phyloP scores from a whole-genome alignment of 768 basidiomycete genomes.

The Sporobolomyces roseus region DNA sequence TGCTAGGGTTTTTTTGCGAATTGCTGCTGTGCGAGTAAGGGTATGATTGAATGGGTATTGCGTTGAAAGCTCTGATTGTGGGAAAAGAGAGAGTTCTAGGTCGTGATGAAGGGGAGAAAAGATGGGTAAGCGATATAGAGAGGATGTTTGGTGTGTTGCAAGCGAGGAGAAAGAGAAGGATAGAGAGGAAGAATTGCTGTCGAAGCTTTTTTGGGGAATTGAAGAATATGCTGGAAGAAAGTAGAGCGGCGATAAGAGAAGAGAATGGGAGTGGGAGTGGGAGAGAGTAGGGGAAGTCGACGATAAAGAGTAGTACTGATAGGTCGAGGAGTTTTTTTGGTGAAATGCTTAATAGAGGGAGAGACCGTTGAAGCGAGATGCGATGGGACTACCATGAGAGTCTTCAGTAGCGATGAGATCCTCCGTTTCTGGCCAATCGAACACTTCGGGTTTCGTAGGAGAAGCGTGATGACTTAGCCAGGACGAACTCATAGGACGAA shows the following conservation, averaged over 20 bases:
- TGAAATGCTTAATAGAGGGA: neutral
- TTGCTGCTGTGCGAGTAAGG: no score
- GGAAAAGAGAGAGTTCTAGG: no score
- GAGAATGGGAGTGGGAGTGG: neutral
- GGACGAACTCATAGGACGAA: slow-evolving; percentile 22
- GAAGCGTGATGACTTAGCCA: slow-evolving; percentile 9
- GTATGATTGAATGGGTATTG: no score
- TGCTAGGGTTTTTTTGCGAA: no score
- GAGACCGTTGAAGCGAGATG: slow-evolving; percentile 4
- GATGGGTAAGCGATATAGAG: no score
- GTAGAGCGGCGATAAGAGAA: no score
- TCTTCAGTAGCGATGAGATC: slow-evolving; percentile 12
- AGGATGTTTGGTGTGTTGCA: no score
- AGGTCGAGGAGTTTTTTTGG: neutral
- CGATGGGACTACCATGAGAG: neutral
- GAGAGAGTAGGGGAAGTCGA: neutral
- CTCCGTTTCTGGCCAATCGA: slow-evolving; percentile 34
- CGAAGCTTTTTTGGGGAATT: no score
- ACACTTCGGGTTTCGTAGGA: neutral
- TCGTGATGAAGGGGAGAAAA: no score
- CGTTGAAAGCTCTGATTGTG: no score
- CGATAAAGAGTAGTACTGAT: neutral
- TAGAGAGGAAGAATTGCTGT: no score
- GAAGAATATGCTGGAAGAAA: neutral
- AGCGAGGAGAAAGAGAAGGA: no score